Conservation (phyloP, 257 asterid genomes). For the Anisodus tanguticus region DNA sequence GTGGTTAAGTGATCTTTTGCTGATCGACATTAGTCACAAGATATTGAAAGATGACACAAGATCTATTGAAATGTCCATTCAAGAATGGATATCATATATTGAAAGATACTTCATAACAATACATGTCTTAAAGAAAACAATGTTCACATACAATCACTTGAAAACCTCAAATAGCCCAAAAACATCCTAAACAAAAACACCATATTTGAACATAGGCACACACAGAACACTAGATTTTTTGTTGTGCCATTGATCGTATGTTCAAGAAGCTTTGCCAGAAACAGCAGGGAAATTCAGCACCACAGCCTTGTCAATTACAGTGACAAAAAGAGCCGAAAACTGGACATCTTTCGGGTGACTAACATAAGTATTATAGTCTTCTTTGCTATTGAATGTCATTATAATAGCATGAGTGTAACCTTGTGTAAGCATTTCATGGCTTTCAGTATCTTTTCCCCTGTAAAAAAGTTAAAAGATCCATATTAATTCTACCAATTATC, state of each 20-base stretch:
- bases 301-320: conserved; percentile 67
- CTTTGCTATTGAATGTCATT: conserved; percentile 83
- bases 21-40: not conserved
- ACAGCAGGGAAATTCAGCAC: conserved; percentile 88
- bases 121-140: not conserved
- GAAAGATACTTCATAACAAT: not conserved
- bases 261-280: conserved; percentile 51
- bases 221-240: not conserved
- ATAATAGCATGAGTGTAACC: conserved; percentile 87
- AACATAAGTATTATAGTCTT: conserved; percentile 60
- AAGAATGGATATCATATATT: not conserved
- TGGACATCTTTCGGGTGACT: conserved; percentile 68
- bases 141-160: conserved; percentile 8
- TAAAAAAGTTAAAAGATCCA: not conserved
- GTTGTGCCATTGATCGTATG: conserved; percentile 20
- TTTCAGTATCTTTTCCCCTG: conserved; percentile 87
- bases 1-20: not conserved
- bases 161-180: not conserved
- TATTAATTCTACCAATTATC: not conserved
- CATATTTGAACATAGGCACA: not conserved
- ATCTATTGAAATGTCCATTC: not conserved
- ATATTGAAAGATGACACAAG: not conserved
- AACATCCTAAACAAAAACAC: not conserved
- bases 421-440: conserved; percentile 74
- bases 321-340: conserved; percentile 59